Base-by-base conservation (phyloP, 257 asterid species). In the Phtheirospermum japonicum region DNA sequence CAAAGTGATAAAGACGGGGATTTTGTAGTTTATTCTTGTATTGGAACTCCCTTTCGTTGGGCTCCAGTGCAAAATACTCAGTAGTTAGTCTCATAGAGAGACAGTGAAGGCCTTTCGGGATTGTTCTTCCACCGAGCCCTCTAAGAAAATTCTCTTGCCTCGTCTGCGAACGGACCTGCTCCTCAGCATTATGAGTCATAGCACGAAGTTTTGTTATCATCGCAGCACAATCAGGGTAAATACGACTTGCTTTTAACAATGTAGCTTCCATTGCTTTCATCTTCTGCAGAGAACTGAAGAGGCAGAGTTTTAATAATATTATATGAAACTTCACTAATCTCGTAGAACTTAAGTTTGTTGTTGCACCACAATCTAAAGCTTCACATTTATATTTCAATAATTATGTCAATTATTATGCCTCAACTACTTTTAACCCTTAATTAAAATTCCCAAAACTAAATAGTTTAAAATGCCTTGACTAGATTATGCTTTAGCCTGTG, bases 81-180 rank as follows among this genome's bases (percentile, higher is more conserved):
- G 94, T 68, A 23, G 99, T 89, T 80, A 93, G 75, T 71, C 65
- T 83, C 99, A 93, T 85, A 51, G 96, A 77, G 66, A 93, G 95
- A 72, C 99, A 93, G 68, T 89, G 99, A 67, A 85, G 83, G 70
- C 95, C 94, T 78, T 82, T 89, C 0, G 97, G 89, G 28, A 92
- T 83, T 64, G 96, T 85, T 77, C 97, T 82, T 77, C 89, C 99
- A 75, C 96, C 80, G 43, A 89, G 84, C 59, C 73, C 84, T 67
- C 77, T 74, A 57, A 93, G 97, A 81, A 85, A 93, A 26, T 72
- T 37, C 63, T 84, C 86, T 69, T 87, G 94, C 65, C 62, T 82
- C 78, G 74, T 83, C 45, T 82, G 88, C 28, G 83, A 65, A 50
- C 70, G 81, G 58, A 85, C 84, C 78, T 87, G 96, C 78, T 83